Evolutionary conservation across 2,329 filamentous ascomycete species (phyloP).

Genomic region (Aspergillus ibericus): DNA sequence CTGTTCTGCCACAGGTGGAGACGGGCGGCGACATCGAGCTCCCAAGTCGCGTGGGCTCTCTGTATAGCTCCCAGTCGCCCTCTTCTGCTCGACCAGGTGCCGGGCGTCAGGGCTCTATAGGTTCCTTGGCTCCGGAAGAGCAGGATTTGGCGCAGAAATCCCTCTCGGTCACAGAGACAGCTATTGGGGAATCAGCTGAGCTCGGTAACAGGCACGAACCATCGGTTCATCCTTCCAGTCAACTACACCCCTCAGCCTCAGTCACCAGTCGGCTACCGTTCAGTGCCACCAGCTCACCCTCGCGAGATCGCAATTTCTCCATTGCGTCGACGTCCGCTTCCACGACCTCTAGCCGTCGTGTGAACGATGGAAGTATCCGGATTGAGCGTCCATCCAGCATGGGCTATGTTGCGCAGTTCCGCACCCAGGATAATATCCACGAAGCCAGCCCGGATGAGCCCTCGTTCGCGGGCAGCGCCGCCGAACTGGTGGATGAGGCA

Average conservation of each 20-base stretch:
- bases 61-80: constrained; percentile 49
- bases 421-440: constrained; percentile 51
- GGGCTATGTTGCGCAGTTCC: constrained; percentile 52
- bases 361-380: constrained; percentile 26
- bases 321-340: constrained; percentile 40
- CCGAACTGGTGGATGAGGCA: constrained; percentile 45
- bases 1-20: constrained; percentile 60
- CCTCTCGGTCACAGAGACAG: constrained; percentile 24
- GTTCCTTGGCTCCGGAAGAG: constrained; percentile 16
- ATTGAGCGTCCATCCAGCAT: constrained; percentile 48
- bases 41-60: constrained; percentile 64
- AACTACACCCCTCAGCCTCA: constrained; percentile 28
- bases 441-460: constrained; percentile 39
- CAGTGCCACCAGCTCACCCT: constrained; percentile 37
- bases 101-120: constrained; percentile 47
- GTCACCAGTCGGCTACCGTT: constrained; percentile 45
- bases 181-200: constrained; percentile 9
- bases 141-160: constrained; percentile 13
- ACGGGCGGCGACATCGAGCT: constrained; percentile 61
- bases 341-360: constrained; percentile 37
- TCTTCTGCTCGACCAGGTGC: constrained; percentile 72
- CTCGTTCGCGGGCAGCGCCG: constrained; percentile 43
- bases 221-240: constrained; percentile 14
- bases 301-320: constrained; percentile 37
- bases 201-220: constrained; percentile 14